These are phyloP conservation scores for Seiridium cupressi DNA, from an alignment of 2,329 filamentous ascomycete genomes.

Conservation along the genomic window DNA sequence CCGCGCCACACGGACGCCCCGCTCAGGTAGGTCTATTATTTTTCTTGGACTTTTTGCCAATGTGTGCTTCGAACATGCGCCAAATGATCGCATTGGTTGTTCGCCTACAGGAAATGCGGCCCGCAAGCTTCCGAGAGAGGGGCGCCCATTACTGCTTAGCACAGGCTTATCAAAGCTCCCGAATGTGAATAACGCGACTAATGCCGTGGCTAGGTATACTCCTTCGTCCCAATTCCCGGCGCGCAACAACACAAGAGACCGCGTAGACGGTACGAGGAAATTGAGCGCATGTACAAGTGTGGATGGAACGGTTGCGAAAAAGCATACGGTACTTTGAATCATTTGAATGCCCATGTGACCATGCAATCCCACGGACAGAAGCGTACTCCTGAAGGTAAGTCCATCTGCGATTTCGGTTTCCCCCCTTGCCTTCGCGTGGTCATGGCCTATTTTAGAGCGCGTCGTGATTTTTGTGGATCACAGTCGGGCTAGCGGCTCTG, in stretches of 20 bases:
- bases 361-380: slow-evolving; percentile 98
- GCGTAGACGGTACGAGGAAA: slow-evolving; percentile 91
- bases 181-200: neutral
- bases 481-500: neutral
- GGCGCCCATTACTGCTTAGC: neutral
- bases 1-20: slow-evolving; percentile 52
- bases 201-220: slow-evolving; percentile 74
- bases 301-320: slow-evolving; percentile 99
- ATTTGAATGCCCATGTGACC: slow-evolving; percentile 95
- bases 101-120: too few relatives aligned
- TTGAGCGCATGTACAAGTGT: slow-evolving; percentile 99
- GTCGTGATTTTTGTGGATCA: neutral
- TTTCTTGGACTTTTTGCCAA: slow-evolving; percentile 8
- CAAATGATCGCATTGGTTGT: neutral
- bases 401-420: neutral
- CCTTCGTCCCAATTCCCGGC: slow-evolving; percentile 94
- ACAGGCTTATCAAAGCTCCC: neutral
- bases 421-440: neutral
- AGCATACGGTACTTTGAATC: slow-evolving; percentile 95
- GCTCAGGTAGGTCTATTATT: slow-evolving; percentile 52
- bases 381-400: slow-evolving; percentile 92
- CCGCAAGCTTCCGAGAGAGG: too few relatives aligned
- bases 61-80: neutral
- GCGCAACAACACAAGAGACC: slow-evolving; percentile 97
- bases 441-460: neutral